Evolutionary conservation across 331 rosid genomes (phyloP).

Genomic region (Cucumis variabilis): DNA sequence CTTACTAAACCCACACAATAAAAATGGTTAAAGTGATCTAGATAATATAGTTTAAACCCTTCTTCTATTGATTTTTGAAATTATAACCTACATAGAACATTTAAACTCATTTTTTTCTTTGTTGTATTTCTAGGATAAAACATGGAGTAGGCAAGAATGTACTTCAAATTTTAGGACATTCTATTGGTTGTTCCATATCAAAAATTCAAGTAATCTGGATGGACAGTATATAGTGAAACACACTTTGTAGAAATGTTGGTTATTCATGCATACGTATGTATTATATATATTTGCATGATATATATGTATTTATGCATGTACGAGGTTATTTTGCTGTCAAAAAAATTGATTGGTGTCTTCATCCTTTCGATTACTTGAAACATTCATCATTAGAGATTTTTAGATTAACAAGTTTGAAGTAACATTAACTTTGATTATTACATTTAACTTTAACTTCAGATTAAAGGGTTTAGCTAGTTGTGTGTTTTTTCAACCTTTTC

Average conservation of each 20-base stretch:
- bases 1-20: slow-evolving; percentile 35
- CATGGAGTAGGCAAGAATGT: slow-evolving; percentile 82
- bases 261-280: neutral
- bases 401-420: no score
- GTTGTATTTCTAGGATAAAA: slow-evolving; percentile 70
- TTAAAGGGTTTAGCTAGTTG: no score
- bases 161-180: slow-evolving; percentile 64
- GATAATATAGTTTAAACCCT: slow-evolving; percentile 35
- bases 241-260: neutral
- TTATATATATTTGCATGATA: neutral
- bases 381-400: no score
- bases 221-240: slow-evolving; percentile 21
- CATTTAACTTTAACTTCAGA: no score
- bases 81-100: neutral
- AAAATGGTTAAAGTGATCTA: slow-evolving; percentile 40
- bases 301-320: neutral
- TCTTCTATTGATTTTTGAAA: slow-evolving; percentile 22
- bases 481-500: no score
- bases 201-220: slow-evolving; percentile 76
- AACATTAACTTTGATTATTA: no score
- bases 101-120: slow-evolving; percentile 4
- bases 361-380: slow-evolving; percentile 36
- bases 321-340: neutral
- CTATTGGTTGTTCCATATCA: slow-evolving; percentile 66
- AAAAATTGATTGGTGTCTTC: neutral